A percentile compares a stretch with the other conserved stretches of the same genome.
phyloP scores from a whole-genome alignment of 306 rosid genomes.

The Sphenostylis stenocarpa region DNA sequence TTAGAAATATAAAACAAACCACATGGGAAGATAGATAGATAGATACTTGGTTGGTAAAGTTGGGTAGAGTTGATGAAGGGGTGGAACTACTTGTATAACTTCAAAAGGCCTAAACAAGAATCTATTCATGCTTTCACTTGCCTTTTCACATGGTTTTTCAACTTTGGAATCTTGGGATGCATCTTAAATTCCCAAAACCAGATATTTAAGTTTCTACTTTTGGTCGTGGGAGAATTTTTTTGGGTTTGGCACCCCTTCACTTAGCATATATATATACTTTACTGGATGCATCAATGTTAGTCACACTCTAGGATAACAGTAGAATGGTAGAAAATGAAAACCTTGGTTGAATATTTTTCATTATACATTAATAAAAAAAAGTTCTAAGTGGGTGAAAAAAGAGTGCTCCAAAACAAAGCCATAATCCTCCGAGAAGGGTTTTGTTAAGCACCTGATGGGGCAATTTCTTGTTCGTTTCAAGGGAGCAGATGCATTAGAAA shows the following conservation, averaged over 20 bases:
- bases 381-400: too few species aligned
- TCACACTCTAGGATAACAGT: background rate
- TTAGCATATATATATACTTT: background rate
- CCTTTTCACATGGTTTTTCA: slow-evolving; percentile 41
- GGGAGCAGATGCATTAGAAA: slow-evolving; percentile 32
- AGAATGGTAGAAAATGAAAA: background rate
- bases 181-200: slow-evolving; percentile 34
- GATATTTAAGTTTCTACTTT: slow-evolving; percentile 28
- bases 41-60: slow-evolving; percentile 24
- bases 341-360: background rate
- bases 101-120: slow-evolving; percentile 32
- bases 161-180: slow-evolving; percentile 38
- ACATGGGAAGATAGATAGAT: slow-evolving; percentile 38
- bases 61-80: slow-evolving; percentile 28
- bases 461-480: slow-evolving; percentile 43
- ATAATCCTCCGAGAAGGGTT: slow-evolving; percentile 26
- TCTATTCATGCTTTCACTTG: slow-evolving; percentile 26
- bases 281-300: background rate
- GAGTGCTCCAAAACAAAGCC: background rate
- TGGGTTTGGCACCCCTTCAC: slow-evolving; percentile 11
- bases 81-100: slow-evolving; percentile 4
- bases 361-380: background rate
- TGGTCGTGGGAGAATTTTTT: slow-evolving; percentile 21
- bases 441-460: slow-evolving; percentile 39
- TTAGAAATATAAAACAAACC: slow-evolving; percentile 36